These are phyloP conservation scores for Stagonosporopsis rhizophila DNA, from an alignment of 2,329 filamentous ascomycete species.

Conservation along the genomic window DNA sequence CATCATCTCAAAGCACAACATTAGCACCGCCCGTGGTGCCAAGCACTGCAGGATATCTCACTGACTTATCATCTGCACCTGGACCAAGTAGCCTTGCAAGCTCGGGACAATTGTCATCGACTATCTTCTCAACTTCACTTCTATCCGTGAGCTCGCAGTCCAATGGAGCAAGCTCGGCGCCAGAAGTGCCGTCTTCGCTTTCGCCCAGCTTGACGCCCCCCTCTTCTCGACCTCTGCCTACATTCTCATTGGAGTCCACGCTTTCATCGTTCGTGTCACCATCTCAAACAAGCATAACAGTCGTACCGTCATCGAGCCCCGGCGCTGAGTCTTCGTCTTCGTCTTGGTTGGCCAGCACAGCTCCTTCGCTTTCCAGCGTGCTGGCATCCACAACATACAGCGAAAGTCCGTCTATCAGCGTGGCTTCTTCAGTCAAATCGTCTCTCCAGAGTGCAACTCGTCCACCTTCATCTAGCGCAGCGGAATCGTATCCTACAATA, in stretches of 20 bases:
- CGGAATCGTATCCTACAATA: background rate
- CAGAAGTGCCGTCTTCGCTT: background rate
- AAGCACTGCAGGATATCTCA: slow-evolving; percentile 2
- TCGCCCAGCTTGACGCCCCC: background rate
- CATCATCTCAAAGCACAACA: background rate
- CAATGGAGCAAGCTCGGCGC: background rate
- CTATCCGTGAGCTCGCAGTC: background rate
- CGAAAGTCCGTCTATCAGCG: background rate
- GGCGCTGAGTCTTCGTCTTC: background rate
- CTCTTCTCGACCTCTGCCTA: slow-evolving; percentile 3
- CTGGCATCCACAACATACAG: background rate
- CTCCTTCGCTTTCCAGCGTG: background rate
- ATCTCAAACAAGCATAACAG: background rate
- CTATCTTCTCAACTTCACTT: background rate
- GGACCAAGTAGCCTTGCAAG: background rate
- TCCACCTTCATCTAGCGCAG: background rate
- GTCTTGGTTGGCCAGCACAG: background rate
- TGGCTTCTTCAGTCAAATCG: background rate
- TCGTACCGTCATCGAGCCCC: background rate
- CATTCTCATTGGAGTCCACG: slow-evolving; percentile 7
- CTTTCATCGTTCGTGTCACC: background rate
- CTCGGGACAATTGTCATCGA: background rate
- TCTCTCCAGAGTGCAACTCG: background rate
- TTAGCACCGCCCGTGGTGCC: background rate
- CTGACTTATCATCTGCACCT: background rate